These are phyloP conservation scores for Botrytis cinerea DNA, from an alignment of 2,329 filamentous ascomycete species.

Conservation along the genomic window DNA sequence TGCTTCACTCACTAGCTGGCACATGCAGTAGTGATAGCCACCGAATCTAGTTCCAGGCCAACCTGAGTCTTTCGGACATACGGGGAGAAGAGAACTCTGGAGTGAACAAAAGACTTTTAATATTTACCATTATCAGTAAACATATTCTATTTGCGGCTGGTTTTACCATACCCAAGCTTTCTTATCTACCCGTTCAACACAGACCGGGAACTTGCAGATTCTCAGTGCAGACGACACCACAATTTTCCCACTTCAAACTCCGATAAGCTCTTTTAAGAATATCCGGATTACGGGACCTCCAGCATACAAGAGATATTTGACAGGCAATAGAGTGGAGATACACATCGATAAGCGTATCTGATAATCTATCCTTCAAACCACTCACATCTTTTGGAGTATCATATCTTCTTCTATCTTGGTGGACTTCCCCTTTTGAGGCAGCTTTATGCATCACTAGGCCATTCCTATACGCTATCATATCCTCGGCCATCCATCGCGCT, in stretches of 20 bases:
- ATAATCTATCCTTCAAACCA: constrained; percentile 4
- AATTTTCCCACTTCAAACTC: constrained; percentile 19
- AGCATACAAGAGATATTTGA: constrained; percentile 16
- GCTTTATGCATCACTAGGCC: constrained; percentile 2
- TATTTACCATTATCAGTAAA: constrained; percentile 12
- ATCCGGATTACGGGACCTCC: constrained; percentile 13
- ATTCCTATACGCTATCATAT: constrained; percentile 3
- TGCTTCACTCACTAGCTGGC: constrained; percentile 39
- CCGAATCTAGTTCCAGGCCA: constrained; percentile 27
- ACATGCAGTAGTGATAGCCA: constrained; percentile 34
- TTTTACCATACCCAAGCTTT: constrained; percentile 15
- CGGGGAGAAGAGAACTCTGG: not conserved
- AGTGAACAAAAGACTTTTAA: not conserved
- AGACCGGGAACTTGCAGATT: constrained; percentile 23
- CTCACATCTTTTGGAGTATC: constrained; percentile 16
- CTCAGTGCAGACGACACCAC: constrained; percentile 24
- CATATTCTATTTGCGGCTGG: constrained; percentile 17
- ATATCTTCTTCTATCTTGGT: constrained; percentile 13
- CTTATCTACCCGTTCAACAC: constrained; percentile 25
- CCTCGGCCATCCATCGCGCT: constrained; percentile 31
- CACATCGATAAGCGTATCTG: constrained; percentile 19
- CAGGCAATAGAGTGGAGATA: constrained; percentile 22
- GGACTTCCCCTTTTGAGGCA: constrained; percentile 22
- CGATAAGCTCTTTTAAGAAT: constrained; percentile 22
- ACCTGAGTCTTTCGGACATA: not conserved